Evolutionary conservation across 2,329 filamentous ascomycete genomes (phyloP).

Genomic region (Malbranchea zuffiana): DNA sequence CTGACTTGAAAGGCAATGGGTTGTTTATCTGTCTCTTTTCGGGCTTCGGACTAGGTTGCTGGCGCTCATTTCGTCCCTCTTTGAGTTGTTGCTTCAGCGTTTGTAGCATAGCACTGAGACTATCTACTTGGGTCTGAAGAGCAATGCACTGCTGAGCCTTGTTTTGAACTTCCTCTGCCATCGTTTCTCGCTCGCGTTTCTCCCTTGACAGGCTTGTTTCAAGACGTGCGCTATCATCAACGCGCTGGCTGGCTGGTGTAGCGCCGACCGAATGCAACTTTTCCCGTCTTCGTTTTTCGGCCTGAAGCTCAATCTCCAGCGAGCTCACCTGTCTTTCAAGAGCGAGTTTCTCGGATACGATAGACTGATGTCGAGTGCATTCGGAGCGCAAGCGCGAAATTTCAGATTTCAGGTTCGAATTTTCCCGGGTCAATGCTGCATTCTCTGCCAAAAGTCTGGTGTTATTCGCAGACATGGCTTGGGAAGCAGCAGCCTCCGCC

Average conservation of each 20-base stretch:
- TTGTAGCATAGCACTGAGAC: slow-evolving; percentile 32
- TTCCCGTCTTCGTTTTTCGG: slow-evolving; percentile 59
- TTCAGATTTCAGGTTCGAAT: slow-evolving; percentile 50
- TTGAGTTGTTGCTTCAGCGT: slow-evolving; percentile 24
- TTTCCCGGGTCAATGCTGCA: slow-evolving; percentile 36
- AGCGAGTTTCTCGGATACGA: slow-evolving; percentile 67
- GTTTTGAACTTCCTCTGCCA: slow-evolving; percentile 44
- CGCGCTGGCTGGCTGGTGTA: slow-evolving; percentile 34
- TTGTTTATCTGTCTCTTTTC: slow-evolving; percentile 34
- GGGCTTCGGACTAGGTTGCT: slow-evolving; percentile 19
- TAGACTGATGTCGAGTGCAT: slow-evolving; percentile 50
- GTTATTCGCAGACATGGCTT: neutral
- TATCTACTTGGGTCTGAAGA: slow-evolving; percentile 61
- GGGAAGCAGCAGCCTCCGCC: neutral
- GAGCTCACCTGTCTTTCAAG: slow-evolving; percentile 67
- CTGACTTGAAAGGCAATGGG: slow-evolving; percentile 33
- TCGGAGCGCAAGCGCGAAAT: slow-evolving; percentile 52
- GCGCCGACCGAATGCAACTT: no score
- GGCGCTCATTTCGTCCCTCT: slow-evolving; percentile 25
- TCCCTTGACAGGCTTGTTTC: neutral
- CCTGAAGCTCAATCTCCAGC: slow-evolving; percentile 70
- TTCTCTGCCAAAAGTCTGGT: neutral
- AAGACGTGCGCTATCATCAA: neutral
- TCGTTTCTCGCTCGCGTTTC: slow-evolving; percentile 34
- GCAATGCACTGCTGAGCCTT: slow-evolving; percentile 49